Conservation (phyloP, 1,284 basidiomycete species). For the Puccinia novopanici region DNA sequence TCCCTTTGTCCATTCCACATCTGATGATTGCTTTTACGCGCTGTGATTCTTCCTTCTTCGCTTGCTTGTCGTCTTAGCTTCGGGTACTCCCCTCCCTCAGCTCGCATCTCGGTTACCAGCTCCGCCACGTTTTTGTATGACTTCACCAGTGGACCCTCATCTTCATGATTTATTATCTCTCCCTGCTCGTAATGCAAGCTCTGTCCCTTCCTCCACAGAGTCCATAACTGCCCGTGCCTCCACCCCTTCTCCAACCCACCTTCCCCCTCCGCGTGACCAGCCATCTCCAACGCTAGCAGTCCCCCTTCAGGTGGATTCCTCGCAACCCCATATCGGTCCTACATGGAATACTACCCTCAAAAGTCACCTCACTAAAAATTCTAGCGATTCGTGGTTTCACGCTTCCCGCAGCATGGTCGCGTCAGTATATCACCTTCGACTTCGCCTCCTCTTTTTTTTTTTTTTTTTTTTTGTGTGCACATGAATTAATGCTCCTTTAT, state of each 20-base stretch:
- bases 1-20: not conserved
- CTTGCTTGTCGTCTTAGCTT: not conserved
- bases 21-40: not conserved
- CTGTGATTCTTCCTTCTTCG: not conserved
- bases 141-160: not conserved
- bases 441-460: not conserved
- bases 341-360: constrained; percentile 24
- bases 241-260: not conserved
- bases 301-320: not conserved
- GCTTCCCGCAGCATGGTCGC: constrained; percentile 19
- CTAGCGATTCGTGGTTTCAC: not conserved
- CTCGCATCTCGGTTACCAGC: constrained; percentile 18
- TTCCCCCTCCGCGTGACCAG: not conserved
- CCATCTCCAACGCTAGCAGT: not conserved
- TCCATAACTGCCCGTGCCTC: not conserved
- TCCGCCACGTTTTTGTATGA: constrained; percentile 15
- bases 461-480: no score
- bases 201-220: not conserved
- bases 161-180: constrained; percentile 4
- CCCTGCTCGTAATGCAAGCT: not conserved
- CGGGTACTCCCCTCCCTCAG: constrained; percentile 3
- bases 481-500: no score
- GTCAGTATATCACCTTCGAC: not conserved
- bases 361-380: constrained; percentile 25
- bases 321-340: not conserved